phyloP scores from a whole-genome alignment of 352 stramenopile genomes.

The Phytophthora ohioensis region DNA sequence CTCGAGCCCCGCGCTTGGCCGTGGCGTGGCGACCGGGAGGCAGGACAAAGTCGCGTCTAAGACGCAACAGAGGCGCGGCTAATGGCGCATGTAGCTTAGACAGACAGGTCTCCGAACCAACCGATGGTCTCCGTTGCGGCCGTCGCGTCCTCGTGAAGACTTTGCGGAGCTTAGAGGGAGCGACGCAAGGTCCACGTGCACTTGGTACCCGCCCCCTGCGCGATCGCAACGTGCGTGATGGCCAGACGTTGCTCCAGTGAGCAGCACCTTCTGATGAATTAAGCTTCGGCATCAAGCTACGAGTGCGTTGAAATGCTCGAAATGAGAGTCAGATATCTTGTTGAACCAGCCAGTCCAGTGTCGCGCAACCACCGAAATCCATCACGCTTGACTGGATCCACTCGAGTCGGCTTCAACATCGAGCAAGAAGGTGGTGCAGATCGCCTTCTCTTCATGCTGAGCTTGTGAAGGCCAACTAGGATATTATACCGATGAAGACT shows the following conservation, averaged over 20 bases:
- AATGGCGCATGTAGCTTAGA: constrained; percentile 16
- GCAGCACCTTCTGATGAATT: constrained; percentile 17
- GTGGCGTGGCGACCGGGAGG: constrained; percentile 11
- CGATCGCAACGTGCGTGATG: constrained; percentile 11
- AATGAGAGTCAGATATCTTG: too few relatives aligned
- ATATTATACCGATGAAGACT: too few relatives aligned
- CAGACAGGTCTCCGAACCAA: constrained; percentile 29
- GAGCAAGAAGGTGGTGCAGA: not conserved
- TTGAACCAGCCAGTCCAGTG: constrained; percentile 2
- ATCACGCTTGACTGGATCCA: not conserved
- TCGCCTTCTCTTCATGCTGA: not conserved
- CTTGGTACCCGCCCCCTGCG: constrained; percentile 29
- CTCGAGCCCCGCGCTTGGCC: constrained; percentile 19
- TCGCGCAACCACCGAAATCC: constrained; percentile 23
- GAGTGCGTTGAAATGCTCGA: not conserved
- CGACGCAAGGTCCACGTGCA: not conserved
- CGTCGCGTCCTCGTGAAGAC: constrained; percentile 20
- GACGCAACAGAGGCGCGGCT: constrained; percentile 26
- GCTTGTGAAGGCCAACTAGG: not conserved
- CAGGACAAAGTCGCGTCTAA: constrained; percentile 22
- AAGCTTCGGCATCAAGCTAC: constrained; percentile 1
- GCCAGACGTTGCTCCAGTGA: constrained; percentile 20
- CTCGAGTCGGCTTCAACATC: constrained; percentile 10
- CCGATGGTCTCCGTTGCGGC: constrained; percentile 15
- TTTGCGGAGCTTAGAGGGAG: constrained; percentile 16